Evolutionary conservation across 306 rosid species (phyloP).

Genomic region (Sicyos edulis): DNA sequence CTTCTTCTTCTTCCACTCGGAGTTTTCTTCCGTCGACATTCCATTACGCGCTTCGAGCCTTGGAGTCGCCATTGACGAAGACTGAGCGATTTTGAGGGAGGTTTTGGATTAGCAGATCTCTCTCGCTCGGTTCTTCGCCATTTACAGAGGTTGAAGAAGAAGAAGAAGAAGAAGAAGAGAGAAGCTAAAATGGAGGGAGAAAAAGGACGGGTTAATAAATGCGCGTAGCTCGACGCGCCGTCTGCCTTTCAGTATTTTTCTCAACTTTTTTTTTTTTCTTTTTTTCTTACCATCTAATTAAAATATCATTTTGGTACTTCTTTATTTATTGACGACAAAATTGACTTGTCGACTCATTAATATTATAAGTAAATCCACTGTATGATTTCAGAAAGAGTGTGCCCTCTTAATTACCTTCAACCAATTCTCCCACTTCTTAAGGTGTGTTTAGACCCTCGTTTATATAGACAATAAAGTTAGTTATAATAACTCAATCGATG

Average conservation of each 20-base stretch:
- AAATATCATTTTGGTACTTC: neutral
- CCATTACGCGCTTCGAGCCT: neutral
- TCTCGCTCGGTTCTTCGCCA: neutral
- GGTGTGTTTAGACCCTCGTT: too few relatives aligned
- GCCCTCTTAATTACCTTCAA: too few relatives aligned
- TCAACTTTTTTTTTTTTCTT: neutral
- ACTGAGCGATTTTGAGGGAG: neutral
- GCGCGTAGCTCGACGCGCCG: slow-evolving; percentile 6
- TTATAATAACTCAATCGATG: too few relatives aligned
- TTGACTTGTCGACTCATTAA: too few relatives aligned
- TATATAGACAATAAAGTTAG: too few relatives aligned
- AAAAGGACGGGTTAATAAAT: neutral
- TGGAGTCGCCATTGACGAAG: neutral
- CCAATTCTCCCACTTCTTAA: too few relatives aligned
- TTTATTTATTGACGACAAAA: too few relatives aligned
- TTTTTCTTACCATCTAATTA: neutral
- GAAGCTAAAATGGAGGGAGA: neutral
- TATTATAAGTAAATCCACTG: too few relatives aligned
- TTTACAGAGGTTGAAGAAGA: neutral
- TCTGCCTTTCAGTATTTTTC: too few relatives aligned
- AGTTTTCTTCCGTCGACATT: slow-evolving; percentile 4
- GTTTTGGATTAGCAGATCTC: neutral
- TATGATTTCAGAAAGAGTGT: too few relatives aligned
- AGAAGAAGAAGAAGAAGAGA: neutral
- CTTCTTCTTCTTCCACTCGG: slow-evolving; percentile 14